These are phyloP conservation scores for Mycena latifolia DNA, from an alignment of 768 basidiomycete genomes.

Conservation along the genomic window DNA sequence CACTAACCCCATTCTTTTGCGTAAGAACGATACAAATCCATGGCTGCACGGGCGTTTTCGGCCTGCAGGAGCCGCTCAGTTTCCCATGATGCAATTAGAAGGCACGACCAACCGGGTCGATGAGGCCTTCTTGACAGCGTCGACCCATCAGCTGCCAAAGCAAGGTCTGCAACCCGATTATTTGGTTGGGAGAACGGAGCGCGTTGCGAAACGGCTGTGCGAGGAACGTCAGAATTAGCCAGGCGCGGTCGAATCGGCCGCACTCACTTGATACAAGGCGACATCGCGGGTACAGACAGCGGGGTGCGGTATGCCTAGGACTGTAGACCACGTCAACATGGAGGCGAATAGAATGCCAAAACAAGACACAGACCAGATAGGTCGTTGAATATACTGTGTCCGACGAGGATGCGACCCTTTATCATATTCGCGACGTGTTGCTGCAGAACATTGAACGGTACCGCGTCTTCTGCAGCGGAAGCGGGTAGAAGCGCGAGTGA, in stretches of 20 bases:
- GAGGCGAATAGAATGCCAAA: conserved; percentile 18
- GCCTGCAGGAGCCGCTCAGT: conserved; percentile 57
- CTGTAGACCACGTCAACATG: conserved; percentile 49
- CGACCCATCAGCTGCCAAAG: conserved; percentile 88
- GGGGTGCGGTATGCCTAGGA: conserved; percentile 84
- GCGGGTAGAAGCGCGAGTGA: conserved; percentile 21
- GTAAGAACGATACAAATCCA: conserved; percentile 70
- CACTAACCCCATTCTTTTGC: conserved; percentile 63
- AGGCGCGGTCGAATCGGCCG: background rate
- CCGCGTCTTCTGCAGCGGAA: conserved; percentile 57
- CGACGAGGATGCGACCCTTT: conserved; percentile 78
- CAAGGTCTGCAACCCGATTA: conserved; percentile 82
- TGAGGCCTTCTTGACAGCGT: conserved; percentile 77
- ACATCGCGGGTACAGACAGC: conserved; percentile 86
- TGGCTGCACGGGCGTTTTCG: conserved; percentile 78
- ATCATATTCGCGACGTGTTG: conserved; percentile 73
- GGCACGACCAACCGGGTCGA: conserved; percentile 72
- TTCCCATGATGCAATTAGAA: conserved; percentile 14
- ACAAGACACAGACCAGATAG: conserved; percentile 71
- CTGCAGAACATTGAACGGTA: conserved; percentile 74
- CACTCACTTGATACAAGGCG: conserved; percentile 73
- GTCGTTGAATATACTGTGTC: conserved; percentile 86
- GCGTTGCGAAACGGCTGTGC: conserved; percentile 82
- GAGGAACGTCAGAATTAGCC: conserved; percentile 17
- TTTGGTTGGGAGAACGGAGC: conserved; percentile 72